phyloP scores from a whole-genome alignment of 2,329 filamentous ascomycete genomes.

The Cylindrodendrum hubeiense region DNA sequence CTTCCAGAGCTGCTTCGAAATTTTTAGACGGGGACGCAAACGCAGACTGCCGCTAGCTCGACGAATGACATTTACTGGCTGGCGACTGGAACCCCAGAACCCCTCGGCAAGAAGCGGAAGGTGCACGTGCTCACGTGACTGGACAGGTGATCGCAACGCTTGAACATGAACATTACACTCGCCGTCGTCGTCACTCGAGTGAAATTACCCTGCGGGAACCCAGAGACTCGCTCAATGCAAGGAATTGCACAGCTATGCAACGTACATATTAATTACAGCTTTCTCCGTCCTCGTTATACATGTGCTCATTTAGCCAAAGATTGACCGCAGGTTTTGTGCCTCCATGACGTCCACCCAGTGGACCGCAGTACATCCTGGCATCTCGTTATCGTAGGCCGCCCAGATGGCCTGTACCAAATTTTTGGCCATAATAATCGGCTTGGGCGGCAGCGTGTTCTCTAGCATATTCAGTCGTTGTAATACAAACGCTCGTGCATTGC shows the following conservation, averaged over 20 bases:
- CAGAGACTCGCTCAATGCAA: neutral
- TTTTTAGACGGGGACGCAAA: conserved; percentile 36
- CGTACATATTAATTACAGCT: neutral
- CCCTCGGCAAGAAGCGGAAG: conserved; percentile 14
- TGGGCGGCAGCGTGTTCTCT: conserved; percentile 55
- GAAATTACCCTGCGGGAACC: neutral
- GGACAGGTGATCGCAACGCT: neutral
- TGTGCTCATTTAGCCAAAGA: conserved; percentile 46
- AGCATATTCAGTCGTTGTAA: conserved; percentile 53
- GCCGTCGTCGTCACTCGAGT: neutral
- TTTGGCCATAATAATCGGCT: conserved; percentile 56
- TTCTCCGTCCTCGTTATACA: neutral
- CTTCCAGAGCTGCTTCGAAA: conserved; percentile 38
- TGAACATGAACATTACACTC: neutral
- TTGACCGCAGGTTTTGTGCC: conserved; percentile 46
- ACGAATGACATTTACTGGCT: conserved; percentile 24
- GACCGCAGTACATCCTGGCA: conserved; percentile 46
- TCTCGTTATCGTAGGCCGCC: conserved; percentile 55
- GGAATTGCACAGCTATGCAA: neutral
- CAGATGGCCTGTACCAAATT: conserved; percentile 56
- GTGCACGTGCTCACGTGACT: conserved; percentile 5
- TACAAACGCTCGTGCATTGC: conserved; percentile 54
- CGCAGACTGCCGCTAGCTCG: conserved; percentile 14
- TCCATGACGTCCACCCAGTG: conserved; percentile 61
- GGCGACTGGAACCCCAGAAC: conserved; percentile 5